Percentiles rank a stretch among this genome's conserved stretches.
These are phyloP conservation scores for Dichotomopilus funicola DNA, from an alignment of 2,329 filamentous ascomycete species.

Conservation along the genomic window DNA sequence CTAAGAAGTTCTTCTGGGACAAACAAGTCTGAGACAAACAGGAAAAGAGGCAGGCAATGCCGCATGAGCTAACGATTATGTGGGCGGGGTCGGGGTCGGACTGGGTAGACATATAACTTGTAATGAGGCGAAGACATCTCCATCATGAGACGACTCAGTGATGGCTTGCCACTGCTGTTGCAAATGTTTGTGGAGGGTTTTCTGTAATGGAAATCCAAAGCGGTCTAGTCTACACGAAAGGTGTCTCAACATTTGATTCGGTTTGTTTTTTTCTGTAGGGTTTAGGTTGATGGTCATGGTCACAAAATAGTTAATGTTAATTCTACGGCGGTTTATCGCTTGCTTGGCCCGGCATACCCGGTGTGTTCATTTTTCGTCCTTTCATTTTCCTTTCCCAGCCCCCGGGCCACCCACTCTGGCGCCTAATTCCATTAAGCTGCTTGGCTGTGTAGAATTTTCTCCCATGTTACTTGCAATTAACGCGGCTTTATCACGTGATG, in stretches of 20 bases:
- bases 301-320: not conserved
- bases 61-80: slow-evolving; percentile 18
- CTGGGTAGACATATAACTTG: slow-evolving; percentile 13
- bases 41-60: not conserved
- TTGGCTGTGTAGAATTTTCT: not conserved
- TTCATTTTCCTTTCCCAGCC: too few species aligned
- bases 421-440: too few species aligned
- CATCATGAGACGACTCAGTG: not conserved
- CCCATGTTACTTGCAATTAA: not conserved
- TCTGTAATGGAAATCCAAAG: too few species aligned
- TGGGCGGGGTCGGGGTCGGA: slow-evolving; percentile 31
- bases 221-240: too few species aligned
- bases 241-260: too few species aligned
- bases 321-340: not conserved
- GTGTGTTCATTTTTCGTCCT: too few species aligned
- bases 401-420: too few species aligned
- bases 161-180: too few species aligned
- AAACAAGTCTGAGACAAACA: too few species aligned
- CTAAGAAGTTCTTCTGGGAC: too few species aligned
- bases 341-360: not conserved
- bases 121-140: slow-evolving; percentile 17
- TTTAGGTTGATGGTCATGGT: not conserved
- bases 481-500: not conserved
- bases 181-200: too few species aligned
- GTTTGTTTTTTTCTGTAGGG: not conserved